A percentile compares a stretch with the other conserved stretches of the same genome.
These are phyloP conservation scores for Austropuccinia psidii DNA, from an alignment of 1,284 basidiomycete genomes.

Conservation along the genomic window DNA sequence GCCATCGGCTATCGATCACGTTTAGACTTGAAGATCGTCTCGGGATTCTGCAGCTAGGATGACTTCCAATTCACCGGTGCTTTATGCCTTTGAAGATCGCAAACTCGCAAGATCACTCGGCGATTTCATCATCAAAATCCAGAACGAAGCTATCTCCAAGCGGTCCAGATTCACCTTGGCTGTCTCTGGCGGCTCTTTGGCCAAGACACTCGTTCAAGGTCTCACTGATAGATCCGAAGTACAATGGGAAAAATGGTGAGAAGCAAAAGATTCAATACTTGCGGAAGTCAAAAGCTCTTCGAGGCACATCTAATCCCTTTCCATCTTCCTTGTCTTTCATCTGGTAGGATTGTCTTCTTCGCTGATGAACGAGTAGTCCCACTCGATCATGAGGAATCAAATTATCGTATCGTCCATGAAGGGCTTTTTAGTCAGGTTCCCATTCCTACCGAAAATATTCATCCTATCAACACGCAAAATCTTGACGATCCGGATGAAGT, in stretches of 20 bases:
- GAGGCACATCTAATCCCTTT: neutral
- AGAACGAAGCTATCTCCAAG: constrained; percentile 79
- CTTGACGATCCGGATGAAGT: constrained; percentile 54
- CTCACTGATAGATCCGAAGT: constrained; percentile 65
- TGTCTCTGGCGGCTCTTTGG: constrained; percentile 84
- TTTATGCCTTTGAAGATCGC: constrained; percentile 63
- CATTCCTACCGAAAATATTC: constrained; percentile 70
- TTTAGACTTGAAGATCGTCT: too few species aligned
- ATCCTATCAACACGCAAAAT: constrained; percentile 66
- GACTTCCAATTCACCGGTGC: constrained; percentile 52
- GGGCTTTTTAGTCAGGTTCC: constrained; percentile 77
- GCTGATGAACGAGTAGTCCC: constrained; percentile 94
- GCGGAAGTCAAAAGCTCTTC: neutral
- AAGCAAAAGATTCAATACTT: constrained; percentile 36
- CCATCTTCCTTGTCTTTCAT: neutral
- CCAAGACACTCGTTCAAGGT: constrained; percentile 66
- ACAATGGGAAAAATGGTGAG: constrained; percentile 92
- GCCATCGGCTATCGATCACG: too few species aligned
- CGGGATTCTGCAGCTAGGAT: too few species aligned
- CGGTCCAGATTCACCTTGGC: constrained; percentile 85
- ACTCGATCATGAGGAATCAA: constrained; percentile 83
- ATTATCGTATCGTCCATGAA: constrained; percentile 69
- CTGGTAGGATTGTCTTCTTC: constrained; percentile 89
- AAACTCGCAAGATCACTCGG: constrained; percentile 60
- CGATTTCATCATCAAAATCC: constrained; percentile 73